Evolutionary conservation across 306 rosid genomes (phyloP).

Genomic region (Lathyrus aphaca): DNA sequence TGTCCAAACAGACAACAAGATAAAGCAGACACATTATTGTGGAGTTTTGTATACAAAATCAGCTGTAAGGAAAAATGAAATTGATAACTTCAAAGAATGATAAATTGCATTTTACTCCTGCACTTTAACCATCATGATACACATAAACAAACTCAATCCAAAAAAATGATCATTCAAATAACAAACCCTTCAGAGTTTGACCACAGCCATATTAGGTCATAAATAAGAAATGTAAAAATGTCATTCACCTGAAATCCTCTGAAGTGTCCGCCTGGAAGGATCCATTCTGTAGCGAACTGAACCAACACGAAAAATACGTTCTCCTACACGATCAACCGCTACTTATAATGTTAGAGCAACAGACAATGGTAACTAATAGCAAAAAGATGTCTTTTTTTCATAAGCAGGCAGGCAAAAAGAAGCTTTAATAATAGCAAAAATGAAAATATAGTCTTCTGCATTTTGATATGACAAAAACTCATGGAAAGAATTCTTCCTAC

Average conservation of each 20-base stretch:
- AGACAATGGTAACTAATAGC: conserved; percentile 29
- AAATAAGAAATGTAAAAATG: conserved; percentile 29
- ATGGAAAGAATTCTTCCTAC: conserved; percentile 63
- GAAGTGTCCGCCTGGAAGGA: conserved; percentile 81
- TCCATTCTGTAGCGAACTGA: conserved; percentile 79
- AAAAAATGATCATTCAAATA: background rate
- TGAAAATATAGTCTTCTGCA: conserved; percentile 17
- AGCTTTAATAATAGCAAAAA: background rate
- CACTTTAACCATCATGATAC: conserved; percentile 3
- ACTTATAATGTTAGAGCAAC: conserved; percentile 42
- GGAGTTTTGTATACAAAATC: conserved; percentile 14
- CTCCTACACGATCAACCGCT: conserved; percentile 62
- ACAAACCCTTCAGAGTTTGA: conserved; percentile 8
- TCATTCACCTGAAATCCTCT: conserved; percentile 77
- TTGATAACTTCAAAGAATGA: conserved; percentile 4
- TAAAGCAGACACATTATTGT: background rate
- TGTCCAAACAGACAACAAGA: conserved; percentile 2
- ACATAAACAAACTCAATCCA: background rate
- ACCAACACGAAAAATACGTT: conserved; percentile 77
- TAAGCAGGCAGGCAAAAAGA: background rate
- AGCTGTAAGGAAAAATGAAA: conserved; percentile 14
- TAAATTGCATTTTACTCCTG: conserved; percentile 16
- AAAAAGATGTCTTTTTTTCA: conserved; percentile 9
- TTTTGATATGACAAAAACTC: conserved; percentile 47
- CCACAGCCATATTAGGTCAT: background rate